Evolutionary conservation across 257 asterid species (phyloP).

Genomic region (Nicotiana obtusifolia): DNA sequence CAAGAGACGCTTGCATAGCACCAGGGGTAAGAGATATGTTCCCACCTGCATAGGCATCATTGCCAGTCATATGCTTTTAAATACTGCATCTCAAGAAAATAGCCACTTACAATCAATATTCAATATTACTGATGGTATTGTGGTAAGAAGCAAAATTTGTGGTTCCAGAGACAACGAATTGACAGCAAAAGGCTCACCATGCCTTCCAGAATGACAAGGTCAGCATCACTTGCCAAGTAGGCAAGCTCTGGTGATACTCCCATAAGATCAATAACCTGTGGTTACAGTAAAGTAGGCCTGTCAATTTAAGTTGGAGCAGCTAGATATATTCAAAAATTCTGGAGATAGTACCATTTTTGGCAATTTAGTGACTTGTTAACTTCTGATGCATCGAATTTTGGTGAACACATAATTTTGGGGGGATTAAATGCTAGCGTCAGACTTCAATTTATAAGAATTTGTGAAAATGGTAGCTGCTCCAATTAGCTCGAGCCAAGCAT

Average conservation of each 20-base stretch:
- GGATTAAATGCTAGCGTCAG: neutral
- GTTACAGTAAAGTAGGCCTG: conserved; percentile 4
- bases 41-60: conserved; percentile 5
- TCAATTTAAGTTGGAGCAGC: neutral
- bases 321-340: neutral
- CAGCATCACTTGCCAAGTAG: conserved; percentile 81
- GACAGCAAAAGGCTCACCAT: conserved; percentile 47
- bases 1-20: neutral
- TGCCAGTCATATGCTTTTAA: neutral
- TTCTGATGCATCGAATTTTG: neutral
- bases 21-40: neutral
- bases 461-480: conserved; percentile 12
- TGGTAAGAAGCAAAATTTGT: neutral
- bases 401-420: too few relatives aligned
- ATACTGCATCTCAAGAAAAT: neutral
- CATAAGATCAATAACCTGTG: conserved; percentile 78
- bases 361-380: neutral
- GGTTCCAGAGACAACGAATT: neutral
- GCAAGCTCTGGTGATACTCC: conserved; percentile 92
- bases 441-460: conserved; percentile 12
- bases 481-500: neutral
- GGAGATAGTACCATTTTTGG: neutral
- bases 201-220: conserved; percentile 92
- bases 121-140: neutral
- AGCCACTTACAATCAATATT: neutral